phyloP scores from a whole-genome alignment of 1,284 basidiomycete genomes.

The Naganishia sp. region DNA sequence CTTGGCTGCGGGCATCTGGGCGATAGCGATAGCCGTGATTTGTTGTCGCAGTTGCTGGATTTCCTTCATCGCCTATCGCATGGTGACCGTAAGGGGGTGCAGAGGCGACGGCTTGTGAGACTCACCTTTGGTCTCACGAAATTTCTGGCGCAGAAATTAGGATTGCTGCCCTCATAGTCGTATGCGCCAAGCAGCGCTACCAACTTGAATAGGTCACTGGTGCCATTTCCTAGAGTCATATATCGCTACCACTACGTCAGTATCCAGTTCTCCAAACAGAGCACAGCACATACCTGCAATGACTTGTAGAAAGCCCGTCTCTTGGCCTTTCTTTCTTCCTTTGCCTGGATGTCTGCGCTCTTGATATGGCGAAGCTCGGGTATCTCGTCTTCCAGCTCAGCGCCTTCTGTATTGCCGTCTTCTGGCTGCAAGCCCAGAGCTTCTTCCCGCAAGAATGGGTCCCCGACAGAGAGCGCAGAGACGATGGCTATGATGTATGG shows the following conservation, averaged over 20 bases:
- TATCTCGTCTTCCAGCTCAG: conserved; percentile 44
- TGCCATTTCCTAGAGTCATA: conserved; percentile 74
- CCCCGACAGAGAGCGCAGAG: conserved; percentile 88
- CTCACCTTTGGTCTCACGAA: conserved; percentile 87
- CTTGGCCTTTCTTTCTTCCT: conserved; percentile 66
- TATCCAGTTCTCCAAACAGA: not conserved
- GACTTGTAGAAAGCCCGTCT: conserved; percentile 76
- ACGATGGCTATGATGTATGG: conserved; percentile 91
- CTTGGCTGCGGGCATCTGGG: conserved; percentile 66
- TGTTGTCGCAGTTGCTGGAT: conserved; percentile 95
- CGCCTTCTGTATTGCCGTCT: conserved; percentile 50
- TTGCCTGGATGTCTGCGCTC: conserved; percentile 63
- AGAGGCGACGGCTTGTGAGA: not conserved
- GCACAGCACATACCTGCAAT: conserved; percentile 64
- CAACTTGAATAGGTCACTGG: conserved; percentile 84
- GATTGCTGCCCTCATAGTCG: conserved; percentile 80
- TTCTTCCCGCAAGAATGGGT: conserved; percentile 90
- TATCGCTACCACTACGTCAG: conserved; percentile 61
- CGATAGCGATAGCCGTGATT: conserved; percentile 76
- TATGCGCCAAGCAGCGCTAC: conserved; percentile 94
- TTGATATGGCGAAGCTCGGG: conserved; percentile 62
- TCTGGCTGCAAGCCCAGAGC: conserved; percentile 57
- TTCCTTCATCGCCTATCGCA: conserved; percentile 89
- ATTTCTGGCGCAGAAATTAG: conserved; percentile 80
- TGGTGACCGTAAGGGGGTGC: not conserved